These are phyloP conservation scores for Cyclospora cayetanensis DNA, from an alignment of 169 alveolate genomes.

Conservation along the genomic window DNA sequence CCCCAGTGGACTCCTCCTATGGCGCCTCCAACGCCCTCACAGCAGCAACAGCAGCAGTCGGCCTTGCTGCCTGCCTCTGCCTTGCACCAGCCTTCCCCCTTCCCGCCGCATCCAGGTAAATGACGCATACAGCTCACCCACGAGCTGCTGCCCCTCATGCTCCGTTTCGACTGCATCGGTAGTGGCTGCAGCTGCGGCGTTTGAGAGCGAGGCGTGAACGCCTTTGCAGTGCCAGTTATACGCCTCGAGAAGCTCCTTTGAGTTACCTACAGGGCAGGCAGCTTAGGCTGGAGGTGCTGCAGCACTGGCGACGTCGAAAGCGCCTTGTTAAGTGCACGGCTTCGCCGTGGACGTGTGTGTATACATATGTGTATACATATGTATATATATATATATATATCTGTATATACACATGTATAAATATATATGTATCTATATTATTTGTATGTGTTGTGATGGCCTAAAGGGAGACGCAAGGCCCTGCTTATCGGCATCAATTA, in stretches of 20 bases:
- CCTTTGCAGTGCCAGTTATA: neutral
- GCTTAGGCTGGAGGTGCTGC: neutral
- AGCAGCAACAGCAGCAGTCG: slow-evolving; percentile 7
- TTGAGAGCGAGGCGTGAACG: neutral
- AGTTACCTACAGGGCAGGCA: neutral
- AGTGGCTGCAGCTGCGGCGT: neutral
- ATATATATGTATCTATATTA: too few species aligned
- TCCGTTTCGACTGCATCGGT: neutral
- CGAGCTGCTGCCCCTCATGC: neutral
- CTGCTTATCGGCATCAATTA: slow-evolving; percentile 81
- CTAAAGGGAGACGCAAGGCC: slow-evolving; percentile 71
- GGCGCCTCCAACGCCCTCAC: neutral
- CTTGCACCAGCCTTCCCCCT: neutral
- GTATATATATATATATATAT: too few species aligned
- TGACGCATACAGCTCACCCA: neutral
- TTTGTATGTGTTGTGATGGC: neutral
- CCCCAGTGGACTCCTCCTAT: neutral
- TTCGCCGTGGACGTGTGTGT: neutral
- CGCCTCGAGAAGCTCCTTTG: neutral
- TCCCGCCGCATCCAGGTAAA: neutral
- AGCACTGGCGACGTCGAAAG: neutral
- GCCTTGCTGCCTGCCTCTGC: neutral
- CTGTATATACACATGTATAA: too few species aligned
- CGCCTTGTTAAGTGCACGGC: neutral
- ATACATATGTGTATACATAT: neutral